Evolutionary conservation across 257 asterid species (phyloP), one percentile per base, ranked within the genome.

Genomic region (Coffea eugenioides): DNA sequence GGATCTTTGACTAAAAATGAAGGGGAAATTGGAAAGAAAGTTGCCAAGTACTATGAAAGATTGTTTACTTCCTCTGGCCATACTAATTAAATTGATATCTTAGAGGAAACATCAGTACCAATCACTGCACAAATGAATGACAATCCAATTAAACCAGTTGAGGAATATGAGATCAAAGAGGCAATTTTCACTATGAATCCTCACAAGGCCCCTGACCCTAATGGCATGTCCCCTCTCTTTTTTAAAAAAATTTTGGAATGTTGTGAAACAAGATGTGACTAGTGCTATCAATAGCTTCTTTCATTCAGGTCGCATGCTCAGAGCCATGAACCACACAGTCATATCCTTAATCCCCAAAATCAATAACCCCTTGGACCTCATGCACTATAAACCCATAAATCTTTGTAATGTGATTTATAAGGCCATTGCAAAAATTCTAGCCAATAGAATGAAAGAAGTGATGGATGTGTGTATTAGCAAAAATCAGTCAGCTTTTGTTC

Each of bases 1-100:
- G 39, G 41, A 0, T 0, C 1, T 0, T 62, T 15, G 14, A 1
- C 0, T 1, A 0, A 0, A 0, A 13, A 11, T 8, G 18, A 10
- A 0, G 41, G 9, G 0, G 36, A 64, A 2, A 64, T 64, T 2
- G 16, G 7, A 0, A 0, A 64, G 0, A 16, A n/a, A 3, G 27
- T 64, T 0, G 7, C 41, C 0, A 0, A 7, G 9, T 9, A 64
- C 2, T 64, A 2, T 12, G 34, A 11, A 3, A 14, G 6, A 0
- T 9, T 12, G 0, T 64, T 64, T 23, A n/a, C 18, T 7, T 64
- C 69, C 6, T 1, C 41, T 8, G 0, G 27, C 0, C 6, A 7
- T 9, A 1, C 10, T 0, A 8, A 8, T 9, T 2, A 31, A 31
- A 31, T 25, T 8, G 36, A 25, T 9, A 8, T 25, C 8, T 16